Percentiles rank a stretch among this genome's conserved stretches.
Conservation (phyloP, 2,329 filamentous ascomycete species). For the Torrubiella hemipterigena region DNA sequence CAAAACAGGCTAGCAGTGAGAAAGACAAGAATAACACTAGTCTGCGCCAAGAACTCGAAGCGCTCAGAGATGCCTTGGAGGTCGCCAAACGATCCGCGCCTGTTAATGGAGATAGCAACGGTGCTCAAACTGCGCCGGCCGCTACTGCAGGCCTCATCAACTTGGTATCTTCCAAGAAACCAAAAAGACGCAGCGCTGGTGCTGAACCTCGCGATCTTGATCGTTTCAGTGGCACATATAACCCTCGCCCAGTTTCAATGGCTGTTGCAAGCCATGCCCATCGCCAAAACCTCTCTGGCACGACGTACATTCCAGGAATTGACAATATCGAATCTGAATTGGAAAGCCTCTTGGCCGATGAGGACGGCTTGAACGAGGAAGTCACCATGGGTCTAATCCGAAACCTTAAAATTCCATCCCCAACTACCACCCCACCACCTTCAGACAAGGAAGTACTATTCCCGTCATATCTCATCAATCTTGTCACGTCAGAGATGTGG, state of each 20-base stretch:
- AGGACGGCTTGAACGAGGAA: conserved; percentile 93
- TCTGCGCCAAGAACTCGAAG: conserved; percentile 76
- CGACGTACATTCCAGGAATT: conserved; percentile 65
- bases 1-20: conserved; percentile 61
- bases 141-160: conserved; percentile 78
- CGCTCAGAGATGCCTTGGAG: conserved; percentile 88
- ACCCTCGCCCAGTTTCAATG: conserved; percentile 93
- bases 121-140: conserved; percentile 29
- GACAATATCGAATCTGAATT: conserved; percentile 94
- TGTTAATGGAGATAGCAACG: conserved; percentile 50
- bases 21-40: conserved; percentile 78
- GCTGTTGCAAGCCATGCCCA: conserved; percentile 59
- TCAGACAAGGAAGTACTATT: conserved; percentile 98
- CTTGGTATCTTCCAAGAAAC: conserved; percentile 91
- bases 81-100: conserved; percentile 68
- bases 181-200: conserved; percentile 85
- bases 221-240: conserved; percentile 85
- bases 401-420: conserved; percentile 90
- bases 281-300: conserved; percentile 60
- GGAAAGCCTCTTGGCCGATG: conserved; percentile 84
- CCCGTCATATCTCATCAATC: conserved; percentile 96
- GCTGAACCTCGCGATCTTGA: conserved; percentile 76
- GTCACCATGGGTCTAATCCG: conserved; percentile 92
- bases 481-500: conserved; percentile 99
- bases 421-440: conserved; percentile 74